Base-by-base conservation (phyloP, 1,139 yeast species). In the Suhomyces bribrorum region DNA sequence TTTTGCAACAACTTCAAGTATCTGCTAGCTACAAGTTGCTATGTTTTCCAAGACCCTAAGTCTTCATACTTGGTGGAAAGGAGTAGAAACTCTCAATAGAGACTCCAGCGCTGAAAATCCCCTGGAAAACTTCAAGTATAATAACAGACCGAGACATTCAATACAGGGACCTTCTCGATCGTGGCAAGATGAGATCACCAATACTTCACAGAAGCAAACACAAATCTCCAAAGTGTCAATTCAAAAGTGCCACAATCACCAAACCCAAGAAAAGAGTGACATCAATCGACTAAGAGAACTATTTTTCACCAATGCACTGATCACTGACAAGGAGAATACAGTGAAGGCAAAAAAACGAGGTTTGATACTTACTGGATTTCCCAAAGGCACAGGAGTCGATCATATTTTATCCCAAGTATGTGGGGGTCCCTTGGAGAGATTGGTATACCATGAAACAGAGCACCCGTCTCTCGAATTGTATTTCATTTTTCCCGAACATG, bases 381-480 rank as follows among this genome's bases (percentile, higher is more conserved):
- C 49, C 3, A 7, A 30, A 6, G 32, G 25, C 4, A 31, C 45
- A 3, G 81, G 86, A 6, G 48, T 81, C 5, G 69, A 66, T 20
- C 66, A 79, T 25, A 58, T 85, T 9, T 49, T 86, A 13, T 59
- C 79, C 2, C 86, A 81, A 46, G 67, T 85, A 0, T 66, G 74
- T 50, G 95, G 95, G 0, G 96, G 96, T 0, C 88, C 92, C 0
- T 61, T 86, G 32, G 89, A 84, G 48, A 73, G 70, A 44, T 55
- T 83, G 2, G 62, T 58, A 2, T 56, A 33, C 26, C 50, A 53
- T 33, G 57, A 55, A 7, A 14, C 26, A 11, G 16, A 14, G 3
- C 45, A 47, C 12, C 46, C 52, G 7, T 22, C 29, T 2, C 38
- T 83, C 13, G 82, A 81, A 47, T 45, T 85, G 2, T 69, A 75